Evolutionary conservation across 805 yeast genomes (phyloP).

Genomic region (Spathaspora gorwiae): DNA sequence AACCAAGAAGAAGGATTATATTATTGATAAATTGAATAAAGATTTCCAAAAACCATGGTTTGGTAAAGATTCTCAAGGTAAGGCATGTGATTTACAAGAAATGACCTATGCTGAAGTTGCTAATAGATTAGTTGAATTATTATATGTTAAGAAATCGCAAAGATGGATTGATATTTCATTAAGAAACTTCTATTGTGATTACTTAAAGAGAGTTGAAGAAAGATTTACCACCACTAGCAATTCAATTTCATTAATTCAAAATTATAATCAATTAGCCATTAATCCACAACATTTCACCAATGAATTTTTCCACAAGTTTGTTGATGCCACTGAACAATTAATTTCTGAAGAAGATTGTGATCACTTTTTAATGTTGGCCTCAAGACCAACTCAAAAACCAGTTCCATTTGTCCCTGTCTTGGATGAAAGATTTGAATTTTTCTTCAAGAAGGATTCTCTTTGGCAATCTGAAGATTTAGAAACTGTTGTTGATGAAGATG

Average conservation of each 20-base stretch:
- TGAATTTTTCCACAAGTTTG: constrained; percentile 61
- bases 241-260: constrained; percentile 66
- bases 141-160: constrained; percentile 71
- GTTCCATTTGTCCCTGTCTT: constrained; percentile 96
- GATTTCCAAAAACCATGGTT: constrained; percentile 99
- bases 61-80: constrained; percentile 67
- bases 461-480: constrained; percentile 99
- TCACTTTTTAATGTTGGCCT: constrained; percentile 78
- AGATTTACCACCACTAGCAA: constrained; percentile 66
- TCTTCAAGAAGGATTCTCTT: constrained; percentile 96
- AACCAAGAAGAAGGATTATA: constrained; percentile 77
- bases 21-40: constrained; percentile 79
- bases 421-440: constrained; percentile 90
- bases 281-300: constrained; percentile 59
- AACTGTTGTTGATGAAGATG: constrained; percentile 93
- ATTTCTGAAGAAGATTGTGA: constrained; percentile 95
- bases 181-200: constrained; percentile 82
- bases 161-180: constrained; percentile 87
- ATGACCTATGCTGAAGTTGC: constrained; percentile 95
- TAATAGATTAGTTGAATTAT: constrained; percentile 77
- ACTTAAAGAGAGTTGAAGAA: constrained; percentile 93
- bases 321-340: constrained; percentile 73
- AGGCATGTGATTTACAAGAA: constrained; percentile 81
- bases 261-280: constrained; percentile 58
- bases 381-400: constrained; percentile 87